phyloP scores from a whole-genome alignment of 805 yeast genomes.

The Lachancea lanzarotensis region DNA sequence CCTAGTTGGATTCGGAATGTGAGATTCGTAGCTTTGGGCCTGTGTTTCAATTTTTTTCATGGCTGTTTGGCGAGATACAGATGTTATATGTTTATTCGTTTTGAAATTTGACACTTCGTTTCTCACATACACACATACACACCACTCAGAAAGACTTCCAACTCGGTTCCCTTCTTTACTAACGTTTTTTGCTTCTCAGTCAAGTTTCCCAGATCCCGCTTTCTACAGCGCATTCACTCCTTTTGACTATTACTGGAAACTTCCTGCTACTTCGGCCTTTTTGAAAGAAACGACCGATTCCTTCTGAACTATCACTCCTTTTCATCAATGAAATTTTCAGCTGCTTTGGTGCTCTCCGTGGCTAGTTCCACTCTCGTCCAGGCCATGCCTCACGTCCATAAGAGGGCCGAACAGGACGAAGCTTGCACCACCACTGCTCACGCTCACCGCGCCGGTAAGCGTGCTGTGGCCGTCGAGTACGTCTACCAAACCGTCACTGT shows the following conservation, averaged over 20 bases:
- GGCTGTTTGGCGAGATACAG: no score
- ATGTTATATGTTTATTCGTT: no score
- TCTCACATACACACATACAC: neutral
- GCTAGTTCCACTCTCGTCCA: slow-evolving; percentile 27
- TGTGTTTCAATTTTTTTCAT: no score
- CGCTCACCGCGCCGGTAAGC: slow-evolving; percentile 44
- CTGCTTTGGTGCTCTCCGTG: slow-evolving; percentile 29
- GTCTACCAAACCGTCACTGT: slow-evolving; percentile 51
- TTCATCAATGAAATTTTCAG: slow-evolving; percentile 30
- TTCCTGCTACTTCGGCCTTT: neutral
- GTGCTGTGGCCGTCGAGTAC: slow-evolving; percentile 46
- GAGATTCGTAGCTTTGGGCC: neutral
- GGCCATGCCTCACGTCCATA: slow-evolving; percentile 26
- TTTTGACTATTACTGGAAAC: neutral
- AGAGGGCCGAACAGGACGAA: slow-evolving; percentile 14
- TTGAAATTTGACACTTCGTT: neutral
- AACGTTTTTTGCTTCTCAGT: neutral
- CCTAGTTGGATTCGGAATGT: neutral
- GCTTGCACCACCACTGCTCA: slow-evolving; percentile 30
- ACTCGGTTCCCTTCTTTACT: neutral
- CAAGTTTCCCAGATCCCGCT: slow-evolving; percentile 5
- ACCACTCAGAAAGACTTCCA: neutral
- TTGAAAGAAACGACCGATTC: no score
- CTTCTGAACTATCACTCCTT: neutral
- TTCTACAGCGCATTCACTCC: slow-evolving; percentile 6